A percentile compares a stretch with the other conserved stretches of the same genome.
phyloP scores from a whole-genome alignment of 306 rosid species.

The Astragalus glycyphyllos region DNA sequence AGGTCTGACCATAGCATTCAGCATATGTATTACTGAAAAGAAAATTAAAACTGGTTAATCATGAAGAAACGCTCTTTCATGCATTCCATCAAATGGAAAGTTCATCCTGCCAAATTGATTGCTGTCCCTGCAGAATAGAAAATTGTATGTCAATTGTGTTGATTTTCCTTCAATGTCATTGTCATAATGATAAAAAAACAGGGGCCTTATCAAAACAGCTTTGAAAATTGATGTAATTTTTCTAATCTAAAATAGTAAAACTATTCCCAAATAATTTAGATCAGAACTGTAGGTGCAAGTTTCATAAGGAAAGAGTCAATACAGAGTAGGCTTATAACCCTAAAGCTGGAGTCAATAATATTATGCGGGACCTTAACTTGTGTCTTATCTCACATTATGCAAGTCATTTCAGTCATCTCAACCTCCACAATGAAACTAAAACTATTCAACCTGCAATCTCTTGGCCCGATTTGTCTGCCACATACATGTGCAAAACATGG shows the following conservation, averaged over 20 bases:
- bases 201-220: constrained; percentile 2
- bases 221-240: not conserved
- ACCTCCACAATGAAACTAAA: constrained; percentile 37
- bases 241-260: constrained; percentile 41
- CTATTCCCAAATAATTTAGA: constrained; percentile 39
- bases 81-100: constrained; percentile 22
- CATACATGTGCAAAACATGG: constrained; percentile 40
- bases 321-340: constrained; percentile 24
- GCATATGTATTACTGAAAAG: constrained; percentile 16
- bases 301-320: constrained; percentile 41
- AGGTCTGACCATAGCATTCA: constrained; percentile 7
- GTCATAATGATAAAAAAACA: constrained; percentile 15
- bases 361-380: constrained; percentile 34
- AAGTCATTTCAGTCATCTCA: constrained; percentile 48
- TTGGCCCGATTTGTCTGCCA: constrained; percentile 55
- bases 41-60: constrained; percentile 26
- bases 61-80: not conserved
- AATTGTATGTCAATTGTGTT: constrained; percentile 3
- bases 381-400: constrained; percentile 39
- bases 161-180: constrained; percentile 17
- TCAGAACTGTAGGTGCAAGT: constrained; percentile 34
- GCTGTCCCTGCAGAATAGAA: constrained; percentile 25
- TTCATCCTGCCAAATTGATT: constrained; percentile 25
- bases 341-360: constrained; percentile 37
- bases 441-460: constrained; percentile 49